phyloP scores from a whole-genome alignment of 73 alveolate species.

The Uronychia binucleata region DNA sequence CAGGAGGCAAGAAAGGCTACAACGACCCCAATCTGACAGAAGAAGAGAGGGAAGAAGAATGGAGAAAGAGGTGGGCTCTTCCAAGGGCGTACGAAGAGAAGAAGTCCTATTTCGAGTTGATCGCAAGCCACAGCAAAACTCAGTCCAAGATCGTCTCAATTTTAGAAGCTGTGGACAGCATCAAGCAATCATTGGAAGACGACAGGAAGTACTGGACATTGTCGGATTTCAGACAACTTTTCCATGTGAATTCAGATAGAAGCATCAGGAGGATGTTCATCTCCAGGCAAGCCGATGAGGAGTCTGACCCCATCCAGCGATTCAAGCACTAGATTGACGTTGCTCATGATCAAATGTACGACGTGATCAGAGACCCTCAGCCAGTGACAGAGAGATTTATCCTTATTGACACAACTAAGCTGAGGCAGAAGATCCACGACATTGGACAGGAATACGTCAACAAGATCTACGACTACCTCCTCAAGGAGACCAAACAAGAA shows the following conservation, averaged over 20 bases:
- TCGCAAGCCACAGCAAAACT: constrained; percentile 37
- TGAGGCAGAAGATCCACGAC: constrained; percentile 41
- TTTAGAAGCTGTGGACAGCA: constrained; percentile 57
- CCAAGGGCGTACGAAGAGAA: constrained; percentile 54
- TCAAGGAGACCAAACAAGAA: constrained; percentile 69
- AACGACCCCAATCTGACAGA: constrained; percentile 57
- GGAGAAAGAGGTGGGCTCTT: constrained; percentile 63
- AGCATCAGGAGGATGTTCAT: constrained; percentile 47
- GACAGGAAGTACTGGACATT: constrained; percentile 55
- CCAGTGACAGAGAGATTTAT: constrained; percentile 46
- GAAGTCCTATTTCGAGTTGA: constrained; percentile 52
- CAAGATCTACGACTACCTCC: constrained; percentile 33
- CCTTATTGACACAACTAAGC: constrained; percentile 47
- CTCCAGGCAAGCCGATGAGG: constrained; percentile 38
- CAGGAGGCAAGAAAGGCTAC: constrained; percentile 19
- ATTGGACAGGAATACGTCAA: constrained; percentile 52
- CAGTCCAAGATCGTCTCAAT: constrained; percentile 23
- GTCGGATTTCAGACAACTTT: constrained; percentile 57
- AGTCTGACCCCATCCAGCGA: constrained; percentile 57
- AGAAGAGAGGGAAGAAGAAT: constrained; percentile 61
- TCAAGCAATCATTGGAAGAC: constrained; percentile 39
- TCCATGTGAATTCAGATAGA: constrained; percentile 46
- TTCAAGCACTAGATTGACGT: constrained; percentile 61
- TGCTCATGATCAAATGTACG: constrained; percentile 39
- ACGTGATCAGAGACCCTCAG: constrained; percentile 42